Conservation (phyloP, 768 basidiomycete species). For the Auriculariales sp. region DNA sequence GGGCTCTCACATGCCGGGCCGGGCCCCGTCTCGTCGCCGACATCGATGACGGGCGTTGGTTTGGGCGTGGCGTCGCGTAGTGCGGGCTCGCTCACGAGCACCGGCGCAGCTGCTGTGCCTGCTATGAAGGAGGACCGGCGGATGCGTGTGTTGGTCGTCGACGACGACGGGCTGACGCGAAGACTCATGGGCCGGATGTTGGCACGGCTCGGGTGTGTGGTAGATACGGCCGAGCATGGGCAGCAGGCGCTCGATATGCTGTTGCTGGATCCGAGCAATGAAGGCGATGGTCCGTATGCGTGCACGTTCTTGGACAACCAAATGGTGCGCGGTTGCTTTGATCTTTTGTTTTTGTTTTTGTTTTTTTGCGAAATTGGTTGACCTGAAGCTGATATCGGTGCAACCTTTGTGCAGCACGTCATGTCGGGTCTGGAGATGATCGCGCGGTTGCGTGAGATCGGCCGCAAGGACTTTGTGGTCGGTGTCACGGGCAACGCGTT, state of each 20-base stretch:
- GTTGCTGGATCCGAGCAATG: slow-evolving; percentile 17
- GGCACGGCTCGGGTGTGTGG: slow-evolving; percentile 60
- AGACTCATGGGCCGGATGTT: slow-evolving; percentile 69
- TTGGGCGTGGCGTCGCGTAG: too few species aligned
- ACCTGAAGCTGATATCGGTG: too few species aligned
- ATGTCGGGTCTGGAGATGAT: slow-evolving; percentile 63
- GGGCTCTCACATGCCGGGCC: too few species aligned
- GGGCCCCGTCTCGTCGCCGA: too few species aligned
- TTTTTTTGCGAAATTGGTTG: too few species aligned
- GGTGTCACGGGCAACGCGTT: slow-evolving; percentile 60
- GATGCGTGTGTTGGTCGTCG: slow-evolving; percentile 62
- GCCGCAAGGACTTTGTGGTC: slow-evolving; percentile 65
- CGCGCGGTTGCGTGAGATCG: slow-evolving; percentile 44
- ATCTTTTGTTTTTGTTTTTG: not conserved
- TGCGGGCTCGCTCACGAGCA: too few species aligned
- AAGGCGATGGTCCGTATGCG: slow-evolving; percentile 17
- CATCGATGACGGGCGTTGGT: too few species aligned
- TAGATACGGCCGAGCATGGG: slow-evolving; percentile 77
- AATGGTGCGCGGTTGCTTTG: slow-evolving; percentile 26
- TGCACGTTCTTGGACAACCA: slow-evolving; percentile 56
- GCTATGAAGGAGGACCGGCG: slow-evolving; percentile 30
- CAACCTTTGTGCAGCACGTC: slow-evolving; percentile 25
- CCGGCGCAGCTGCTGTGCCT: too few species aligned
- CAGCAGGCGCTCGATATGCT: slow-evolving; percentile 63
- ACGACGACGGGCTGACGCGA: slow-evolving; percentile 70